phyloP scores from a whole-genome alignment of 2,329 filamentous ascomycete species.

The Daldinia eschscholtzii region DNA sequence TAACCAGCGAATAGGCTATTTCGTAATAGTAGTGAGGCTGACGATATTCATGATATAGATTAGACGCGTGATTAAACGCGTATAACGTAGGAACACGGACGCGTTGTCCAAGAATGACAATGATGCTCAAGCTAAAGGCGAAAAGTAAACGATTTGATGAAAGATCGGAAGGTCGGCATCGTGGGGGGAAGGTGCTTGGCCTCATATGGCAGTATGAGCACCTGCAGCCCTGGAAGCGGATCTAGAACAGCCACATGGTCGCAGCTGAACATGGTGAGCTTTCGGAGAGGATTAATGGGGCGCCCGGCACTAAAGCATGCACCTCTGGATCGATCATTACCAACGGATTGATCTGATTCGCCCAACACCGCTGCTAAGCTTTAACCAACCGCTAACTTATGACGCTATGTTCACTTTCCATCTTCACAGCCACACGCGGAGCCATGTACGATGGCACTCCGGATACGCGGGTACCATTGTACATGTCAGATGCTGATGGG shows the following conservation, averaged over 20 bases:
- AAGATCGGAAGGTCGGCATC: constrained; percentile 27
- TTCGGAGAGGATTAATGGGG: constrained; percentile 23
- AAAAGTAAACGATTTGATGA: constrained; percentile 8
- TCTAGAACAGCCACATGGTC: not conserved
- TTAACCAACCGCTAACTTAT: constrained; percentile 20
- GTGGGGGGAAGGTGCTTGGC: not conserved
- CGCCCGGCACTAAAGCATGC: constrained; percentile 22
- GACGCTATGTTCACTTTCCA: constrained; percentile 18
- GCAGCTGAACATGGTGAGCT: not conserved
- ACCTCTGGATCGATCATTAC: not conserved
- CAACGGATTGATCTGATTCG: constrained; percentile 14
- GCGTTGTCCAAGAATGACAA: not conserved
- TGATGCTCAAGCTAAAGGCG: no score
- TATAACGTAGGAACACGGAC: not conserved
- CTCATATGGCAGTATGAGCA: not conserved
- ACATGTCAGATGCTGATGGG: constrained; percentile 17
- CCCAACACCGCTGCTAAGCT: not conserved
- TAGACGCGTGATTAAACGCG: not conserved
- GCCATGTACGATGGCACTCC: not conserved
- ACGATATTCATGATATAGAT: not conserved
- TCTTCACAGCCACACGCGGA: constrained; percentile 28
- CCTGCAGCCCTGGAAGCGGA: constrained; percentile 7
- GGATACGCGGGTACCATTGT: not conserved
- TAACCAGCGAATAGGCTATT: not conserved
- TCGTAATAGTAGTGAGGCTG: not conserved